phyloP scores from a whole-genome alignment of 2,329 filamentous ascomycete species.

The Nigrospora osmanthi region DNA sequence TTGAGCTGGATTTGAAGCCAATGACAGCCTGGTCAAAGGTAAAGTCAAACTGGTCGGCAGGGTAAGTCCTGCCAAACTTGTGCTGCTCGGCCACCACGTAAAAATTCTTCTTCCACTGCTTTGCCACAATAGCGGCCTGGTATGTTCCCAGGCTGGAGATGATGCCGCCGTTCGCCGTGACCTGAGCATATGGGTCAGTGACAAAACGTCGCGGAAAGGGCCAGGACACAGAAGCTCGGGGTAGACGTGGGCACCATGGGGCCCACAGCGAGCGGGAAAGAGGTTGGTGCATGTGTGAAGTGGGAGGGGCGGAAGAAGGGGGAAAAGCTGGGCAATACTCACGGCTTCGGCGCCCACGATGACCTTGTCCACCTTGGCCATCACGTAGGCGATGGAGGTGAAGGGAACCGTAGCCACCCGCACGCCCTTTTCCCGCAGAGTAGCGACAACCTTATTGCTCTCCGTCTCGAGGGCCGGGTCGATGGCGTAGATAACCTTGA shows the following conservation, averaged over 20 bases:
- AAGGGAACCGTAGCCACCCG: conserved; percentile 76
- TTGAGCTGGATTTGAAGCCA: conserved; percentile 14
- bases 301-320: too few species aligned
- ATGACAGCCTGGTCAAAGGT: conserved; percentile 29
- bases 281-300: too few species aligned
- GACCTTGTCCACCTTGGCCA: conserved; percentile 64
- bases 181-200: too few species aligned
- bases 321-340: too few species aligned
- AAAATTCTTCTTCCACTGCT: conserved; percentile 57
- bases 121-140: conserved; percentile 77
- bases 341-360: conserved; percentile 75
- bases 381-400: conserved; percentile 69
- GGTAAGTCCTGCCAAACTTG: conserved; percentile 88
- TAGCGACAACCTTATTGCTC: conserved; percentile 61
- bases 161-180: conserved; percentile 83
- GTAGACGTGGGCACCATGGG: too few species aligned
- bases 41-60: conserved; percentile 59
- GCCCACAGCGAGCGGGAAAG: too few species aligned
- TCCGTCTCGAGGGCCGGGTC: conserved; percentile 49
- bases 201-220: too few species aligned
- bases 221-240: too few species aligned
- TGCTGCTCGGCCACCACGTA: conserved; percentile 93
- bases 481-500: conserved; percentile 76
- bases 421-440: conserved; percentile 66
- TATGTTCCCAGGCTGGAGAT: conserved; percentile 81